phyloP scores from a whole-genome alignment of 2,329 filamentous ascomycete species.

The Cladosporium cucumerinum region DNA sequence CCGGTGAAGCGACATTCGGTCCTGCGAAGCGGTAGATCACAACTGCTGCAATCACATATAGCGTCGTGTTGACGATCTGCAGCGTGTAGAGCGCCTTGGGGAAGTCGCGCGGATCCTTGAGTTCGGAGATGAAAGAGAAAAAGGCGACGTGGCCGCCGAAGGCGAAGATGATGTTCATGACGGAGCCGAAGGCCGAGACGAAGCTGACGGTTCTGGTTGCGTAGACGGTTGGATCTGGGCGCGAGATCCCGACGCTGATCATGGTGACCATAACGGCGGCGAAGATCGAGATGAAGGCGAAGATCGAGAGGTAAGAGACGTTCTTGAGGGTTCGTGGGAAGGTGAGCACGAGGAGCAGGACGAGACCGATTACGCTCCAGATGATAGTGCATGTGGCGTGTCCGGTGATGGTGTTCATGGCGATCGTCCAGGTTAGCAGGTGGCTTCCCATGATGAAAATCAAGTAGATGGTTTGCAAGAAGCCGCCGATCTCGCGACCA shows the following conservation, averaged over 20 bases:
- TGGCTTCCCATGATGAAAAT: conserved; percentile 69
- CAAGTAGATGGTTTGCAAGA: conserved; percentile 62
- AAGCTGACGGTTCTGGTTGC: conserved; percentile 38
- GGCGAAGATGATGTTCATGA: conserved; percentile 69
- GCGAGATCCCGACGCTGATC: conserved; percentile 58
- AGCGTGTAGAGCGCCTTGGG: conserved; percentile 61
- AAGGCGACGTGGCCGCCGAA: conserved; percentile 63
- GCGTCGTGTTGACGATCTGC: conserved; percentile 56
- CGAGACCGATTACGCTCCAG: conserved; percentile 59
- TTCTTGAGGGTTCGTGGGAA: conserved; percentile 62
- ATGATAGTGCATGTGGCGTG: conserved; percentile 63
- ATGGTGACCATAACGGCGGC: conserved; percentile 64
- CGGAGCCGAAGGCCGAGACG: conserved; percentile 56
- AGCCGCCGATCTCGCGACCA: conserved; percentile 62
- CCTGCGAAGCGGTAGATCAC: conserved; percentile 67
- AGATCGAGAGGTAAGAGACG: conserved; percentile 61
- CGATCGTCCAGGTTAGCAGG: conserved; percentile 67
- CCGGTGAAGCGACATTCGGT: conserved; percentile 58
- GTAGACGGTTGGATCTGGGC: conserved; percentile 40
- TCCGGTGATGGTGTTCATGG: conserved; percentile 62
- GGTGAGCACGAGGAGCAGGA: conserved; percentile 57
- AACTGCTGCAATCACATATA: conserved; percentile 63
- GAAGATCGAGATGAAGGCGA: conserved; percentile 52
- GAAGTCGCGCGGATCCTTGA: conserved; percentile 60
- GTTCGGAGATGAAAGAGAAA: conserved; percentile 63